A percentile compares a stretch with the other conserved stretches of the same genome.
phyloP scores from a whole-genome alignment of 257 asterid genomes.

The Penstemon eatonii region DNA sequence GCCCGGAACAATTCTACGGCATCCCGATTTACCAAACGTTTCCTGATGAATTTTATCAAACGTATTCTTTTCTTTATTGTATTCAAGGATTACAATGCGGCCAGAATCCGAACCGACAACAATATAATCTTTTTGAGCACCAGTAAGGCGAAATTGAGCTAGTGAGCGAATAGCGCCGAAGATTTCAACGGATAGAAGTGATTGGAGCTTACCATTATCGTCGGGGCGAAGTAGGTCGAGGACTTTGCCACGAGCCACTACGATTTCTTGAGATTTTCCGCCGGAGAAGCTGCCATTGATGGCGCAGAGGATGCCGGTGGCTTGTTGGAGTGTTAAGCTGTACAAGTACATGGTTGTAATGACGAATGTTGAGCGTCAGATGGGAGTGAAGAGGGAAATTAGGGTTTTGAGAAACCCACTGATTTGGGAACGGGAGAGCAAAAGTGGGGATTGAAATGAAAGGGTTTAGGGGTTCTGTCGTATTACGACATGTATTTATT shows the following conservation, averaged over 20 bases:
- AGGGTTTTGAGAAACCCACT: constrained; percentile 48
- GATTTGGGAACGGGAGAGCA: constrained; percentile 27
- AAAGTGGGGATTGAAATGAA: neutral
- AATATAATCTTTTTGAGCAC: constrained; percentile 86
- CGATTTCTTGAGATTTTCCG: constrained; percentile 83
- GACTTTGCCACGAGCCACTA: constrained; percentile 89
- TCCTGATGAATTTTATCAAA: constrained; percentile 95
- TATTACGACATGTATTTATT: no score
- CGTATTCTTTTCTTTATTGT: constrained; percentile 76
- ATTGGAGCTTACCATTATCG: constrained; percentile 90
- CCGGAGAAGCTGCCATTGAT: constrained; percentile 97
- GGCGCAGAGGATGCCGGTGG: constrained; percentile 89
- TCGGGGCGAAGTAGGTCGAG: constrained; percentile 96
- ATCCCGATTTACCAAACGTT: constrained; percentile 94
- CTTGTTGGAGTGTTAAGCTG: constrained; percentile 84
- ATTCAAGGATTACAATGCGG: constrained; percentile 78
- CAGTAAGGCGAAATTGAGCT: constrained; percentile 94
- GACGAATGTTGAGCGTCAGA: constrained; percentile 19
- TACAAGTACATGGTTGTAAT: constrained; percentile 66
- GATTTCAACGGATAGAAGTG: constrained; percentile 80
- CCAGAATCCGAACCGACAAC: constrained; percentile 99
- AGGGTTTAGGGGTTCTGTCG: neutral
- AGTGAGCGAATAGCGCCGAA: constrained; percentile 93
- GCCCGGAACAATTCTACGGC: constrained; percentile 95
- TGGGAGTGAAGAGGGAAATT: constrained; percentile 19